Conservation (phyloP, 768 basidiomycete genomes). For the Suillus decipiens region DNA sequence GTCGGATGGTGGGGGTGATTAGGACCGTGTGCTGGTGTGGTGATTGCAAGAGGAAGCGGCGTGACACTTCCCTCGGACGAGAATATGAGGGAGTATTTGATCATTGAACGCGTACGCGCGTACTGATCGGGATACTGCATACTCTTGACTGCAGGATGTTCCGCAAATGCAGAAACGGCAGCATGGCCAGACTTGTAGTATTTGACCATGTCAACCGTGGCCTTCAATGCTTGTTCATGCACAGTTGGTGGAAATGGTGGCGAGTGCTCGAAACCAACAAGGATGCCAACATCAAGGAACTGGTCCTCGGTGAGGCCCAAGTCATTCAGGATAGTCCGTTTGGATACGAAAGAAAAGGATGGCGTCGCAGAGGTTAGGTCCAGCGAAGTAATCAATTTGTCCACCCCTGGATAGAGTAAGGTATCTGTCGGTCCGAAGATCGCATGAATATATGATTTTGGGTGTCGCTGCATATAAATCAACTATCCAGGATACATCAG, state of each 20-base stretch:
- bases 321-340: slow-evolving; percentile 68
- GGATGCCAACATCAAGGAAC: slow-evolving; percentile 91
- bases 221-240: slow-evolving; percentile 80
- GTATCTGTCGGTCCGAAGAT: slow-evolving; percentile 91
- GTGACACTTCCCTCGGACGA: slow-evolving; percentile 81
- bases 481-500: slow-evolving; percentile 52
- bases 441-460: slow-evolving; percentile 92
- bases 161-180: slow-evolving; percentile 73
- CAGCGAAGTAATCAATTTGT: slow-evolving; percentile 87
- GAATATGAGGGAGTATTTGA: slow-evolving; percentile 89
- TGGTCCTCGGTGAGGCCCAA: slow-evolving; percentile 79
- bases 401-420: slow-evolving; percentile 83
- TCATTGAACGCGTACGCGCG: slow-evolving; percentile 86
- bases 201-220: slow-evolving; percentile 89
- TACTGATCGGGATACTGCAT: slow-evolving; percentile 84
- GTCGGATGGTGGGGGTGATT: slow-evolving; percentile 70
- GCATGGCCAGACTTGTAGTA: slow-evolving; percentile 89
- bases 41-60: slow-evolving; percentile 77
- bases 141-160: slow-evolving; percentile 81
- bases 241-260: slow-evolving; percentile 79
- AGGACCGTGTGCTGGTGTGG: slow-evolving; percentile 50
- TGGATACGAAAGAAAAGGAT: slow-evolving; percentile 83
- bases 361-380: slow-evolving; percentile 71
- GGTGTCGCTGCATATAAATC: slow-evolving; percentile 92
- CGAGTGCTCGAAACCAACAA: slow-evolving; percentile 86